Conservation (phyloP, 2,329 filamentous ascomycete genomes). For the Botrytis elliptica region DNA sequence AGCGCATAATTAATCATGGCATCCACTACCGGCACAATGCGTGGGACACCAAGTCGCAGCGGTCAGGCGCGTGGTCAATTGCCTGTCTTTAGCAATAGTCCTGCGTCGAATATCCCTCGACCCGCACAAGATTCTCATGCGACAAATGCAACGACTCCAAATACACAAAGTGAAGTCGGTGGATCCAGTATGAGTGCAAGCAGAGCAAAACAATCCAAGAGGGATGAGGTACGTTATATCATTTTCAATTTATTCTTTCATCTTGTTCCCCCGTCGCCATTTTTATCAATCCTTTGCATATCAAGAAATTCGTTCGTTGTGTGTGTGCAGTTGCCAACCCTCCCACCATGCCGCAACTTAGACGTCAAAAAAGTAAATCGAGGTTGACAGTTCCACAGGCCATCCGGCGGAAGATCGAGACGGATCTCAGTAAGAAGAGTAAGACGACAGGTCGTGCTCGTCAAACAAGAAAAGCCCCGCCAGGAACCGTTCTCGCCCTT, state of each 20-base stretch:
- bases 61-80: constrained; percentile 57
- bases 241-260: neutral
- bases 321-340: neutral
- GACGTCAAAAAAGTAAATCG: constrained; percentile 15
- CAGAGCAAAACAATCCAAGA: constrained; percentile 92
- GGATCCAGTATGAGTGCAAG: constrained; percentile 81
- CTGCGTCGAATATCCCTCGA: constrained; percentile 67
- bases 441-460: constrained; percentile 73
- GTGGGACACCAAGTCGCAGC: constrained; percentile 64
- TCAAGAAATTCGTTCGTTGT: neutral
- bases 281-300: neutral
- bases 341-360: constrained; percentile 22
- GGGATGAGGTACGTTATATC: constrained; percentile 79
- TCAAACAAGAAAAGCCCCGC: constrained; percentile 88
- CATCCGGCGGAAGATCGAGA: constrained; percentile 95
- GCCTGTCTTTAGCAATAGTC: constrained; percentile 59
- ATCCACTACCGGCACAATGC: constrained; percentile 51
- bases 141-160: constrained; percentile 40
- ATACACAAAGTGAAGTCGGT: constrained; percentile 50
- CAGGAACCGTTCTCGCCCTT: constrained; percentile 90
- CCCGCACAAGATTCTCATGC: constrained; percentile 62
- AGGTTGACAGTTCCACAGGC: constrained; percentile 56
- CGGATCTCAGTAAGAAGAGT: constrained; percentile 97
- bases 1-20: constrained; percentile 33
- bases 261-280: neutral